Conservation (phyloP, 176 grass and related monocot genomes). For the Miscanthus lutarioriparius region DNA sequence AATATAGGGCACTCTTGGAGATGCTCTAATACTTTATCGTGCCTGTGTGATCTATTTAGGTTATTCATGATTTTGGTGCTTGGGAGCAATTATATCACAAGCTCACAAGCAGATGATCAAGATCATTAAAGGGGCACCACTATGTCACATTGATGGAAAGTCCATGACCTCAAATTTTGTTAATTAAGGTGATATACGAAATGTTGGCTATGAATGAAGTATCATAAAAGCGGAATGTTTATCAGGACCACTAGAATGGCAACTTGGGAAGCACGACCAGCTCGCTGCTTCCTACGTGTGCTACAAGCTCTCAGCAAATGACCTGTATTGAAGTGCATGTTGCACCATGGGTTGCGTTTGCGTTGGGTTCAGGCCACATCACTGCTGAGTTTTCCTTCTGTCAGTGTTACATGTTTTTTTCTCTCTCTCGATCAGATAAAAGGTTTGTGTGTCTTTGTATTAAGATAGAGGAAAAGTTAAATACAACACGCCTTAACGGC, state of each 20-base stretch:
- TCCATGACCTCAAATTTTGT: slow-evolving; percentile 25
- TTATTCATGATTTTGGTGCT: background rate
- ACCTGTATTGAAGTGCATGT: slow-evolving; percentile 20
- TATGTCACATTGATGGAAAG: slow-evolving; percentile 26
- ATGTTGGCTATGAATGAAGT: slow-evolving; percentile 42
- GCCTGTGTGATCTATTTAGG: slow-evolving; percentile 4
- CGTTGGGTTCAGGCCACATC: slow-evolving; percentile 7
- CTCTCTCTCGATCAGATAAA: too few relatives aligned
- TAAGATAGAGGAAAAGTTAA: too few relatives aligned
- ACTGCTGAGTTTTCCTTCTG: background rate
- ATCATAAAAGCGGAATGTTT: slow-evolving; percentile 30
- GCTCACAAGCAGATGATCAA: slow-evolving; percentile 9
- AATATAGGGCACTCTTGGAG: too few relatives aligned
- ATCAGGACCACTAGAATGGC: slow-evolving; percentile 36
- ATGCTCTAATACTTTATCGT: background rate
- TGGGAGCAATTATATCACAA: background rate
- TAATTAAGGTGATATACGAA: slow-evolving; percentile 32
- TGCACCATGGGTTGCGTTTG: slow-evolving; percentile 11
- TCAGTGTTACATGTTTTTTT: background rate
- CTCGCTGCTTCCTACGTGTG: slow-evolving; percentile 29
- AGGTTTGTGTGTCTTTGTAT: too few relatives aligned
- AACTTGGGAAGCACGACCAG: slow-evolving; percentile 21
- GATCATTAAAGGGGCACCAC: slow-evolving; percentile 7
- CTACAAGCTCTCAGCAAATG: slow-evolving; percentile 16
- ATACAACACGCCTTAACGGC: too few relatives aligned